Percentiles rank a stretch among this genome's conserved stretches.
phyloP scores from a whole-genome alignment of 2,329 filamentous ascomycete species.

The Camptophora hylomeconis region DNA sequence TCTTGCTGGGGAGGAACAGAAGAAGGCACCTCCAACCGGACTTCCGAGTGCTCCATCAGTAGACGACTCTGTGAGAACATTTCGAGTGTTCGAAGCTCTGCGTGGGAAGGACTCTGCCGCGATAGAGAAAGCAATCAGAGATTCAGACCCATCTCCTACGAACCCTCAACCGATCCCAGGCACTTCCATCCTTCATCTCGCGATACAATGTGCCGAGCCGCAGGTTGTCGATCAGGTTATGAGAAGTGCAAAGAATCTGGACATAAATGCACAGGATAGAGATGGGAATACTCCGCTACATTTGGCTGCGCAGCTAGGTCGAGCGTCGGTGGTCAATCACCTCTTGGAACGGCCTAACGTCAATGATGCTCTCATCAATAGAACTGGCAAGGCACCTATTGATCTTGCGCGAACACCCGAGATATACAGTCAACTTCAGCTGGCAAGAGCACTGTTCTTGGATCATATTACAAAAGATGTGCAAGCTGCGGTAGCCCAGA shows the following conservation, averaged over 20 bases:
- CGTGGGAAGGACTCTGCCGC: constrained; percentile 80
- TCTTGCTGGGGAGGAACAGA: no score
- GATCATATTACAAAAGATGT: constrained; percentile 76
- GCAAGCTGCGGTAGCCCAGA: constrained; percentile 59
- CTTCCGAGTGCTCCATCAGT: constrained; percentile 42
- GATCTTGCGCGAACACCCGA: constrained; percentile 85
- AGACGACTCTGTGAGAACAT: constrained; percentile 88
- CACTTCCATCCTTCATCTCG: constrained; percentile 81
- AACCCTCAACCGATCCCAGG: constrained; percentile 38
- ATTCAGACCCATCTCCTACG: constrained; percentile 39
- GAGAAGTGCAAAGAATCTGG: constrained; percentile 56
- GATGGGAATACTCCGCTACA: constrained; percentile 93
- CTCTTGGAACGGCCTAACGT: constrained; percentile 71
- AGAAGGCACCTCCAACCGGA: constrained; percentile 23
- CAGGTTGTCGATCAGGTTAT: constrained; percentile 92
- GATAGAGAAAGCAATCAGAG: constrained; percentile 67
- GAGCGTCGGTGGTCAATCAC: constrained; percentile 66
- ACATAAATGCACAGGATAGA: constrained; percentile 80
- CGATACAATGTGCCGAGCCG: constrained; percentile 87
- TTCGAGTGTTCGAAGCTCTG: constrained; percentile 84
- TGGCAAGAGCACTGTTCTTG: constrained; percentile 77
- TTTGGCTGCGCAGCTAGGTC: constrained; percentile 70
- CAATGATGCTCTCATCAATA: constrained; percentile 79
- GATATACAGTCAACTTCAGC: constrained; percentile 88
- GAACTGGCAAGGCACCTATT: constrained; percentile 69